Evolutionary conservation across 257 asterid genomes (phyloP), one percentile per base, ranked within the genome.

Genomic region (Nyctanthes arbortristis): DNA sequence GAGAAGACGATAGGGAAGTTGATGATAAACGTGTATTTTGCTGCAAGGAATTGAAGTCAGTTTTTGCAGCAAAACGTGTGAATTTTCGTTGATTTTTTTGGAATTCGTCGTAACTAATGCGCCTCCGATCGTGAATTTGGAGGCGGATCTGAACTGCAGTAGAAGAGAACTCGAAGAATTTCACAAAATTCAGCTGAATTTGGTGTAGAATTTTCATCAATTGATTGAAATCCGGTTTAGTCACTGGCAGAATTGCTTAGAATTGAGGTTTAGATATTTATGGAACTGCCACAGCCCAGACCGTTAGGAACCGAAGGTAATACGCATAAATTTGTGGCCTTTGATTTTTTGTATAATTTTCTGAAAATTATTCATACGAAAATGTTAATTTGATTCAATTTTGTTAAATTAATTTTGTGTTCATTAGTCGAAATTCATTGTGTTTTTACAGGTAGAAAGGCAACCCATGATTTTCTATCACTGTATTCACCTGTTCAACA

Each of bases 401-500:
- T 3, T 24, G 2, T 14, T n/a, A 32, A 24, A 24, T 16, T 63
- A 25, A 18, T 61, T 43, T 30, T 45, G 13, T 52, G 24, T 37
- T 13, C 52, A 4, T n/a, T 54, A 52, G 31, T 14, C 11, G 24
- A 16, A 29, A 29, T n/a, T 43, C 40, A 9, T 7, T 24, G 5
- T 34, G 65, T 70, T 37, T 22, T 47, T 72, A 56, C 81, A 82
- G 91, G 84, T 77, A 76, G 89, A 79, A 83, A 87, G 76, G 88
- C 84, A 22, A 93, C 97, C 52, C 97, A 87, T 79, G 98, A 93
- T 82, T 93, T 93, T 85, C 96, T 93, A 70, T 90, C 98, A 56
- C 94, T 88, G 33, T 89, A 83, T 74, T 79, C 97, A 39, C 67
- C 95, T 52, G 79, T 77, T 75, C 95, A 85, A 45, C 97, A 88